Percentiles rank a stretch among this genome's conserved stretches.
Conservation (phyloP, 441 rosid genomes). For the Caryocar brasiliense region DNA sequence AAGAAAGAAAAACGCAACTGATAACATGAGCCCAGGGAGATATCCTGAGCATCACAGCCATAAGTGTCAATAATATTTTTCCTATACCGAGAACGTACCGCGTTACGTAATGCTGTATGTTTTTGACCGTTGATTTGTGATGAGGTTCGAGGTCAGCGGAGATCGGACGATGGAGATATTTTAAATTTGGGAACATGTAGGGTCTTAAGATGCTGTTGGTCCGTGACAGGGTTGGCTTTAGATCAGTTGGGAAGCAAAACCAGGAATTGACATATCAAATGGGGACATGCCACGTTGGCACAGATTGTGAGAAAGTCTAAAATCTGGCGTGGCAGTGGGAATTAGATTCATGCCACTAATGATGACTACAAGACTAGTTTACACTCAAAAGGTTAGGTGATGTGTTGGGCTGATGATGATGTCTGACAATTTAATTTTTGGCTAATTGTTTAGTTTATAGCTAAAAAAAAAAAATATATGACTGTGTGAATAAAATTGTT, state of each 20-base stretch:
- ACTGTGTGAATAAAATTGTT: too few relatives aligned
- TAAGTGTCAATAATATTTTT: background rate
- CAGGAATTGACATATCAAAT: constrained; percentile 2
- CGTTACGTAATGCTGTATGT: too few relatives aligned
- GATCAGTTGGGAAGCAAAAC: background rate
- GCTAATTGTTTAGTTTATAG: too few relatives aligned
- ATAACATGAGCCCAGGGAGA: background rate
- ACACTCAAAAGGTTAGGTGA: too few relatives aligned
- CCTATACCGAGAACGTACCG: too few relatives aligned
- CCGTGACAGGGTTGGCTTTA: background rate
- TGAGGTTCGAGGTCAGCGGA: background rate
- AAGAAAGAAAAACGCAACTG: background rate
- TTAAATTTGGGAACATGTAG: background rate
- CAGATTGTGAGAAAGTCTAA: background rate
- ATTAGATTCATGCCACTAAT: too few relatives aligned
- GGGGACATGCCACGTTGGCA: constrained; percentile 2
- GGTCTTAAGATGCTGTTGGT: background rate
- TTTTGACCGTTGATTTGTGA: background rate
- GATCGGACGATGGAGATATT: background rate
- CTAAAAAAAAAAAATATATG: too few relatives aligned
- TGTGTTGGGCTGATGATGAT: too few relatives aligned
- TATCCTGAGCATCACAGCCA: constrained; percentile 15
- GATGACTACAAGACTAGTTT: too few relatives aligned
- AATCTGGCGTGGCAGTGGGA: too few relatives aligned
- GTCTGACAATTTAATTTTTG: too few relatives aligned